Conservation (phyloP, 1,284 basidiomycete species). For the Fomitopsis palustris region DNA sequence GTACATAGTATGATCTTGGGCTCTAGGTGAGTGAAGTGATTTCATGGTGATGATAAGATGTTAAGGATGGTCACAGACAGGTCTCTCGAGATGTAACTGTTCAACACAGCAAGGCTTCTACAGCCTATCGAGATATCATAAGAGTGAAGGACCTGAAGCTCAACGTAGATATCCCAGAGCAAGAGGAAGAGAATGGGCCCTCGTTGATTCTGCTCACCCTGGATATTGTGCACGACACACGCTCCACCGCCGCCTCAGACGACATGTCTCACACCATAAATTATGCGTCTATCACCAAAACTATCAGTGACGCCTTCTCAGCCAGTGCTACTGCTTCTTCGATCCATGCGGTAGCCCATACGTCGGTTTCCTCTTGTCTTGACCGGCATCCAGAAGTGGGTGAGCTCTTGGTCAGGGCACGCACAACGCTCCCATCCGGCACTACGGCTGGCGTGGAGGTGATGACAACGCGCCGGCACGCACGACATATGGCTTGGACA, state of each 20-base stretch:
- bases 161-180: conserved; percentile 32
- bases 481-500: conserved; percentile 12
- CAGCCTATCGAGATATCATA: conserved; percentile 34
- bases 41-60: no score
- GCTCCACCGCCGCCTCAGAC: conserved; percentile 50
- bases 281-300: conserved; percentile 47
- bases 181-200: conserved; percentile 21
- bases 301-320: conserved; percentile 26
- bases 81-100: neutral
- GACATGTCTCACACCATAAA: conserved; percentile 57
- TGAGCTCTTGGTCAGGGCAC: conserved; percentile 40
- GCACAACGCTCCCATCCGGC: conserved; percentile 53
- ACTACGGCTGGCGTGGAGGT: conserved; percentile 42
- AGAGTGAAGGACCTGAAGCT: conserved; percentile 47
- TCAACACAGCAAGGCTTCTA: neutral
- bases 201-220: conserved; percentile 63
- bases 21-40: neutral
- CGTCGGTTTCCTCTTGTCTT: conserved; percentile 42
- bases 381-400: conserved; percentile 35
- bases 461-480: conserved; percentile 19
- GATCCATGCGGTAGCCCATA: conserved; percentile 40
- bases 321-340: conserved; percentile 31
- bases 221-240: conserved; percentile 52
- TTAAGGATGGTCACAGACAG: neutral
- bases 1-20: neutral